A percentile compares a stretch with the other conserved stretches of the same genome.
phyloP scores from a whole-genome alignment of 371 early-diverging fungal species.

The Circinella umbellata region DNA sequence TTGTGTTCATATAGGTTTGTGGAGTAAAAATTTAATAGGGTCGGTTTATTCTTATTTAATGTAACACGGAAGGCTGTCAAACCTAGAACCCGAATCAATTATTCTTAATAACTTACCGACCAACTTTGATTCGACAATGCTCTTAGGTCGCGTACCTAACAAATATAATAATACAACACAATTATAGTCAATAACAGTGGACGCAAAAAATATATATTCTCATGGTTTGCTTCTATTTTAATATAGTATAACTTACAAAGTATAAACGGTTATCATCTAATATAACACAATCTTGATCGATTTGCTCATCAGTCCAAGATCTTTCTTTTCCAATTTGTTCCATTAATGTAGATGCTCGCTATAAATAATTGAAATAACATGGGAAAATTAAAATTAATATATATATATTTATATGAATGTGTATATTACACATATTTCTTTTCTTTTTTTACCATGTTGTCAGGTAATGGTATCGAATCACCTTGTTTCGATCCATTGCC shows the following conservation, averaged over 20 bases:
- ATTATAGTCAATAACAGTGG: neutral
- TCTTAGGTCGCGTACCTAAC: conserved; percentile 60
- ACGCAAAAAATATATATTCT: neutral
- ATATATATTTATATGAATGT: too few species aligned
- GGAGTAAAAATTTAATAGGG: neutral
- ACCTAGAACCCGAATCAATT: neutral
- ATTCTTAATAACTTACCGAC: conserved; percentile 46
- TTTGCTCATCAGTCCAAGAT: conserved; percentile 64
- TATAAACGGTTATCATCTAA: conserved; percentile 60
- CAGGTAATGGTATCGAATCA: conserved; percentile 2
- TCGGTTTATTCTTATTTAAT: too few species aligned
- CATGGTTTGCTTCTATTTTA: neutral
- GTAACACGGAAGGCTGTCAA: conserved; percentile 7
- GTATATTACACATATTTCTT: too few species aligned
- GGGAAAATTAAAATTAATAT: too few species aligned
- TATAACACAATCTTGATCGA: conserved; percentile 55
- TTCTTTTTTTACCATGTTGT: conserved; percentile 11
- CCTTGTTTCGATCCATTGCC: conserved; percentile 2
- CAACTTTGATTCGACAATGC: conserved; percentile 65
- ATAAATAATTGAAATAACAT: neutral
- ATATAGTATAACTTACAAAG: conserved; percentile 35
- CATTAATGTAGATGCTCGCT: conserved; percentile 66
- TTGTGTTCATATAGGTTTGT: neutral
- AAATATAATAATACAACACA: too few species aligned
- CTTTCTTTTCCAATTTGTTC: conserved; percentile 66